A percentile compares a stretch with the other conserved stretches of the same genome.
Evolutionary conservation across 1,284 basidiomycete species (phyloP).

Genomic region (Porogramme epimiltina): DNA sequence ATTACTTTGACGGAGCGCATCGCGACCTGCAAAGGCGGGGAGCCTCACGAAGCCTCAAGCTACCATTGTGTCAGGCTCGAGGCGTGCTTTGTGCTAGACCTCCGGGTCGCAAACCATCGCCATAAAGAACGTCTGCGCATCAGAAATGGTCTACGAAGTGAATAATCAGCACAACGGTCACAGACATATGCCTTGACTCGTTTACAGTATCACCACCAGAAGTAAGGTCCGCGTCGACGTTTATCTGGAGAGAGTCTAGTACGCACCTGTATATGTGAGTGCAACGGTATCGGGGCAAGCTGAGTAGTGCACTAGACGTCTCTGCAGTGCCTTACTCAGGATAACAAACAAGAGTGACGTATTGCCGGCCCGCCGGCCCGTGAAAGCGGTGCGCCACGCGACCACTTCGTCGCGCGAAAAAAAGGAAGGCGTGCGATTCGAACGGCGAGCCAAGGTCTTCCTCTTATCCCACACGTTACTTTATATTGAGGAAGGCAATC

Average conservation of each 20-base stretch:
- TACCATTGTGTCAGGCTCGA: conserved; percentile 6
- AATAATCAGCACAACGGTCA: not conserved
- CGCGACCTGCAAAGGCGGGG: not conserved
- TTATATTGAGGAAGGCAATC: no score
- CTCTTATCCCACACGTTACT: no score
- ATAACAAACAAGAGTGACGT: no score
- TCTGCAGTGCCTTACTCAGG: not conserved
- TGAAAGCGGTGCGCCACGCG: no score
- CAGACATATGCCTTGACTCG: not conserved
- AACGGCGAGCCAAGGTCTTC: no score
- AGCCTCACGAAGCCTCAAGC: conserved; percentile 1
- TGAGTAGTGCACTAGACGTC: not conserved
- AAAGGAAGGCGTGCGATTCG: no score
- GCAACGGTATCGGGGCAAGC: not conserved
- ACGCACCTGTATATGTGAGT: no score
- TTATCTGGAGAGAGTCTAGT: no score
- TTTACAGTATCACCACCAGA: conserved; percentile 15
- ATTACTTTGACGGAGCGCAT: not conserved
- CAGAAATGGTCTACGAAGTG: not conserved
- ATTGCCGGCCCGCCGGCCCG: no score
- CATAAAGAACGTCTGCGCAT: not conserved
- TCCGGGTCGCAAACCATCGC: conserved; percentile 1
- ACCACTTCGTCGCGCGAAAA: no score
- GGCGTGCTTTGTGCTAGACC: conserved; percentile 1
- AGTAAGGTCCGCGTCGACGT: no score